Evolutionary conservation across 805 yeast species (phyloP), one percentile per base, ranked within the genome.

Genomic region (Ascoidea rubescens): DNA sequence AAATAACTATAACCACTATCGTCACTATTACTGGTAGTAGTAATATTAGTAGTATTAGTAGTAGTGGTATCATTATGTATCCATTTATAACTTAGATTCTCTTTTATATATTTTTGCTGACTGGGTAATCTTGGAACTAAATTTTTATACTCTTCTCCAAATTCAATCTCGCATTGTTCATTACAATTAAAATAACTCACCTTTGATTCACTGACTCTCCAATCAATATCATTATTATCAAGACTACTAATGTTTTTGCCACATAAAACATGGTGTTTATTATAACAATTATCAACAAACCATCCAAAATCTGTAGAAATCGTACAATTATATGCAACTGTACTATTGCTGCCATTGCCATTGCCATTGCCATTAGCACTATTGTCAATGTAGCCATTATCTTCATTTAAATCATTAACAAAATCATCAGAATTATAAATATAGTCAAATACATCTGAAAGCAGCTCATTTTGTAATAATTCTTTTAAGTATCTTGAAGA

Each of bases 241-340:
- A 21, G 28, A 21, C 28, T 17, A 31, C 49, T 57, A 1, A 59
- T 53, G 1, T 54, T 50, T 48, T 70, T 67, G 44, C 73, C 71
- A 65, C 98, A 91, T 1, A 84, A 77, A 28, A 73, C 78, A 5
- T 65, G 68, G 52, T 72, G 67, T 31, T 68, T 58, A 0, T 68
- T 64, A 58, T 82, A 80, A 66, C 98, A 91, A 58, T 87, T 78
- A 12, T 71, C 75, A 0, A 86, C 82, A 4, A 54, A 52, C 87
- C 91, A 85, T 1, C 88, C 87, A 4, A 21, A 21, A 21, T 21
- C 28, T 21, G 28, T 21, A 21, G 28, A 21, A 21, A 21, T 21
- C 28, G 28, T 21, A 21, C 28, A 21, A 21, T 21, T 21, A 21
- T 21, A 21, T 21, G 28, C 28, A 21, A 21, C 3, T 21, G 28